Percentiles rank a stretch among this genome's conserved stretches.
Conservation (phyloP, 75 land plant genomes). For the Adiantum capillusveneris region DNA sequence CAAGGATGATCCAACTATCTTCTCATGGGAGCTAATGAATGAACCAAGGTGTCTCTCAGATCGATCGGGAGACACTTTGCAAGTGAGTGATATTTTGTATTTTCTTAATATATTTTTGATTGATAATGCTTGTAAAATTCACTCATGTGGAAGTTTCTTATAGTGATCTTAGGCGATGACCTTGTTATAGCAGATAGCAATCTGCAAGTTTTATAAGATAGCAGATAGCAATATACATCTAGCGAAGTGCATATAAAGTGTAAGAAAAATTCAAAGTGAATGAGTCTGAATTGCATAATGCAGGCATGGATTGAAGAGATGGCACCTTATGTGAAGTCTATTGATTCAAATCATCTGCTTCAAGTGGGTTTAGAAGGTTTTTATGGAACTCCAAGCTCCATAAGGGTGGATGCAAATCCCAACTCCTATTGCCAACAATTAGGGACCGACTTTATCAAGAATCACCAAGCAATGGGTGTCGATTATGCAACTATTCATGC, state of each 20-base stretch:
- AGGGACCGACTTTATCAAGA: slow-evolving; percentile 61
- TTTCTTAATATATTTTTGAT: too few relatives aligned
- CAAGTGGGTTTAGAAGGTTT: slow-evolving; percentile 74
- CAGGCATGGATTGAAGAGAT: slow-evolving; percentile 89
- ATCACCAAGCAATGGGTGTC: slow-evolving; percentile 34
- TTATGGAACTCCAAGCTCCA: slow-evolving; percentile 56
- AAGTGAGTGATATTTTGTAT: slow-evolving; percentile 26
- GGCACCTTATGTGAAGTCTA: slow-evolving; percentile 69
- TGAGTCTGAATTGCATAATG: slow-evolving; percentile 28
- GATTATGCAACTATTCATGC: slow-evolving; percentile 69
- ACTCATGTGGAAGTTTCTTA: too few relatives aligned
- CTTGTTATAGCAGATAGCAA: too few relatives aligned
- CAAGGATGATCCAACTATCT: slow-evolving; percentile 26
- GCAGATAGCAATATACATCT: not conserved
- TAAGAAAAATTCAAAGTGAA: not conserved
- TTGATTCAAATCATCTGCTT: slow-evolving; percentile 63
- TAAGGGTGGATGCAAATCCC: slow-evolving; percentile 13
- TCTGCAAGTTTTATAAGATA: not conserved
- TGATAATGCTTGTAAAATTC: too few relatives aligned
- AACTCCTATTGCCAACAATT: slow-evolving; percentile 43
- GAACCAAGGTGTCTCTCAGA: slow-evolving; percentile 34
- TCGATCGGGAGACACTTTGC: slow-evolving; percentile 44
- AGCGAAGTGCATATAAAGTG: not conserved
- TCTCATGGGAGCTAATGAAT: slow-evolving; percentile 39
- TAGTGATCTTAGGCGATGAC: too few relatives aligned